Evolutionary conservation across 1,139 yeast genomes (phyloP).

Genomic region (Yamadazyma jaroonii): DNA sequence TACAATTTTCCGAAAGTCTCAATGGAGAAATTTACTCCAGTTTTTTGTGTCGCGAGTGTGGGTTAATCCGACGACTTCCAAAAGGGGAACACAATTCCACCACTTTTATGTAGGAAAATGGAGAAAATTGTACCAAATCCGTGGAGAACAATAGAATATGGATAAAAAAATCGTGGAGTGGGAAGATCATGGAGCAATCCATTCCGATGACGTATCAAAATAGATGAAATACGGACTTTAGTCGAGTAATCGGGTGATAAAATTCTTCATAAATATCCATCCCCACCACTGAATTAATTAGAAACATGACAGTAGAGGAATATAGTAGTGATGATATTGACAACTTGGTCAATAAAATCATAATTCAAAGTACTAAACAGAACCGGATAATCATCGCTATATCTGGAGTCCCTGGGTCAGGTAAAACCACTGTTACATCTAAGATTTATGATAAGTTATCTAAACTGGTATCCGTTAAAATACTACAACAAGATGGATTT

Average conservation of each 20-base stretch:
- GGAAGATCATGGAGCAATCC: too few species aligned
- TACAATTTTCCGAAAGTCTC: neutral
- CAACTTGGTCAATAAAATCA: neutral
- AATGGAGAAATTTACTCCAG: neutral
- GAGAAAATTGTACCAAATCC: too few species aligned
- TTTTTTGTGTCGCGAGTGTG: too few species aligned
- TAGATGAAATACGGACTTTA: too few species aligned
- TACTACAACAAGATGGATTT: conserved; percentile 63
- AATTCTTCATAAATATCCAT: too few species aligned
- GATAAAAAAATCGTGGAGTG: too few species aligned
- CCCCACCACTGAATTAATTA: neutral
- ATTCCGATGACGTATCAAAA: too few species aligned
- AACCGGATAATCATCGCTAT: conserved; percentile 4
- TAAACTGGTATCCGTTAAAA: conserved; percentile 21
- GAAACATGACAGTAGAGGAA: conserved; percentile 6
- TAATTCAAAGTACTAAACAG: neutral
- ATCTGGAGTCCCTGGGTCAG: conserved; percentile 7
- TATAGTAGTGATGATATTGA: conserved; percentile 1
- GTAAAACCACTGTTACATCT: conserved; percentile 6
- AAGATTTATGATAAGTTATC: neutral
- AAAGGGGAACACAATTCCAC: conserved; percentile 1
- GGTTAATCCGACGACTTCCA: neutral
- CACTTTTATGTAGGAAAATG: too few species aligned
- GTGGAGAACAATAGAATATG: too few species aligned
- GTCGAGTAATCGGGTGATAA: too few species aligned